Evolutionary conservation across 164 flowering plant species (phyloP).

Genomic region (Chimonanthus salicifolius): DNA sequence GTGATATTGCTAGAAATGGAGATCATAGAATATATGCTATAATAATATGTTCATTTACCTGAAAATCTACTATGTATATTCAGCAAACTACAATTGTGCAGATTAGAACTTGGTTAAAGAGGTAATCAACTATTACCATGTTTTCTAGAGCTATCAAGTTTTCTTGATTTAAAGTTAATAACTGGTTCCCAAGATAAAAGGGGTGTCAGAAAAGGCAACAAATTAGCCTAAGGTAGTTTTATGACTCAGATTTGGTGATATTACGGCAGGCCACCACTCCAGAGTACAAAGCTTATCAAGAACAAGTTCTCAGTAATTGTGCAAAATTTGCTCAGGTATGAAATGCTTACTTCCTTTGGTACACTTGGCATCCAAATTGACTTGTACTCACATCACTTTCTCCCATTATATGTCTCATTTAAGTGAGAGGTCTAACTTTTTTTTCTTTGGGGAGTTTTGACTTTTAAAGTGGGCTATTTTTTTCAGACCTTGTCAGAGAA

Average conservation of each 20-base stretch:
- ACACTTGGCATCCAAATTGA: not conserved
- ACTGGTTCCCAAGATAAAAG: not conserved
- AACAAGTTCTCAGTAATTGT: constrained; percentile 89
- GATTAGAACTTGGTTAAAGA: not conserved
- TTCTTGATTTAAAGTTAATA: not conserved
- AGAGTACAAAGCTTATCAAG: constrained; percentile 92
- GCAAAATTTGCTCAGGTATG: constrained; percentile 82
- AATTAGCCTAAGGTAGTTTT: not conserved
- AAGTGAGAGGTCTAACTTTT: not conserved
- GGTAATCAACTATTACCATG: not conserved
- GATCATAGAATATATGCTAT: not conserved
- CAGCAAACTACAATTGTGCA: not conserved
- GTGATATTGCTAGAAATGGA: not conserved
- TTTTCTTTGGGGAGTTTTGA: not conserved
- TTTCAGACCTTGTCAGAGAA: constrained; percentile 53
- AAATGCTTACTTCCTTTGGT: not conserved
- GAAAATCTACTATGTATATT: too few species aligned
- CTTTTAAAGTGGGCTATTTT: constrained; percentile 5
- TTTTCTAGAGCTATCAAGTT: not conserved
- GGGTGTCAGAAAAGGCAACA: not conserved
- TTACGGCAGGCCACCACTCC: constrained; percentile 74
- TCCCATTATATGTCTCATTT: not conserved
- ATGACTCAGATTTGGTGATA: not conserved
- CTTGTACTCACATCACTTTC: not conserved
- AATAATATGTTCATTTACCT: not conserved